Percentiles rank a stretch among this genome's conserved stretches.
phyloP scores from a whole-genome alignment of 306 rosid genomes.

The Cicer judaicum region DNA sequence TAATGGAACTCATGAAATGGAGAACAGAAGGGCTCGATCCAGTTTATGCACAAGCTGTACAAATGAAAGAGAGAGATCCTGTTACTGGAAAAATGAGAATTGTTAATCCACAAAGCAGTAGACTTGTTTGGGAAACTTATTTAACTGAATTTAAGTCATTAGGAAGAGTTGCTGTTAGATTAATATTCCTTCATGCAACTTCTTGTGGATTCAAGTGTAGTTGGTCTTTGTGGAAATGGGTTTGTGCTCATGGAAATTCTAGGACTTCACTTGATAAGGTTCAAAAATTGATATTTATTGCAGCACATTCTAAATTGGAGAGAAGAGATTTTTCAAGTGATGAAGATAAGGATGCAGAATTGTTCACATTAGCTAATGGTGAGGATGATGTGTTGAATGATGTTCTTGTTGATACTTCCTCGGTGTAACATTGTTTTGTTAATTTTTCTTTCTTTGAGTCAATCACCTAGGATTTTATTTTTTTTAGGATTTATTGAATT shows the following conservation, averaged over 20 bases:
- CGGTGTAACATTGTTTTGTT: conserved; percentile 52
- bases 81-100: conserved; percentile 61
- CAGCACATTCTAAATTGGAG: conserved; percentile 70
- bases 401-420: conserved; percentile 65
- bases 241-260: conserved; percentile 56
- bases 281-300: conserved; percentile 65
- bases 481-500: conserved; percentile 77
- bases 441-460: conserved; percentile 12
- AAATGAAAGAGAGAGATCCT: conserved; percentile 68
- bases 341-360: conserved; percentile 58
- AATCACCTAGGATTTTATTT: conserved; percentile 47
- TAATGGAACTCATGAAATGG: conserved; percentile 81
- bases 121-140: conserved; percentile 74
- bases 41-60: conserved; percentile 67
- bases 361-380: conserved; percentile 53
- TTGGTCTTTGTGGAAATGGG: conserved; percentile 63
- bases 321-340: conserved; percentile 60
- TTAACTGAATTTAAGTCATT: conserved; percentile 64
- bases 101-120: conserved; percentile 68
- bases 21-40: conserved; percentile 79
- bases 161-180: conserved; percentile 69
- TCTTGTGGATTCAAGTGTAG: conserved; percentile 66
- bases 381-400: conserved; percentile 67
- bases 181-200: conserved; percentile 73
- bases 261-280: conserved; percentile 54